Conservation (phyloP, 257 asterid species). For the Solanum boliviense region DNA sequence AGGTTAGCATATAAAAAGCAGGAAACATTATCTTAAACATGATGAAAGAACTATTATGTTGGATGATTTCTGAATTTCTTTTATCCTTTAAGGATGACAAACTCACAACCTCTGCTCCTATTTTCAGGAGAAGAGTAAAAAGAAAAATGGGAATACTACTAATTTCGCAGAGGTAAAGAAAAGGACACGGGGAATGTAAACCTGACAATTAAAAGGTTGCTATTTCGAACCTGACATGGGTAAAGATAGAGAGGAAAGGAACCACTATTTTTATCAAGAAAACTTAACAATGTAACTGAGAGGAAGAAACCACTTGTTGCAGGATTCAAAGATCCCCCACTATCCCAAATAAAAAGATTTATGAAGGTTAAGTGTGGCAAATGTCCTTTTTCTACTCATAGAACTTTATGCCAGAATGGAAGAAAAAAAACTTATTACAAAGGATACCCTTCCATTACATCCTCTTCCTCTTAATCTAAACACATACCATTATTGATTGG, state of each 20-base stretch:
- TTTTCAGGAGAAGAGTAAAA: not conserved
- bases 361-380: not conserved
- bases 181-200: not conserved
- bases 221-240: not conserved
- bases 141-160: not conserved
- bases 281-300: not conserved
- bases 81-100: not conserved
- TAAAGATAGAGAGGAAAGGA: not conserved
- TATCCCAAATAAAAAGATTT: not conserved
- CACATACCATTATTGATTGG: not conserved
- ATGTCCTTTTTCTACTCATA: not conserved
- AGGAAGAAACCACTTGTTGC: not conserved
- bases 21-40: not conserved
- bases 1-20: constrained; percentile 3
- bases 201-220: not conserved
- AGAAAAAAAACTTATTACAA: not conserved
- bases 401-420: not conserved
- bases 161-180: not conserved
- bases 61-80: not conserved
- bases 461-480: not conserved
- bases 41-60: not conserved
- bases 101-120: not conserved
- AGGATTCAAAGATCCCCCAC: not conserved
- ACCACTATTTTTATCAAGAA: not conserved
- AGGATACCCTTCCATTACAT: not conserved